Evolutionary conservation across 257 asterid genomes (phyloP), one percentile per base, ranked within the genome.

Genomic region (Cordia subcordata): DNA sequence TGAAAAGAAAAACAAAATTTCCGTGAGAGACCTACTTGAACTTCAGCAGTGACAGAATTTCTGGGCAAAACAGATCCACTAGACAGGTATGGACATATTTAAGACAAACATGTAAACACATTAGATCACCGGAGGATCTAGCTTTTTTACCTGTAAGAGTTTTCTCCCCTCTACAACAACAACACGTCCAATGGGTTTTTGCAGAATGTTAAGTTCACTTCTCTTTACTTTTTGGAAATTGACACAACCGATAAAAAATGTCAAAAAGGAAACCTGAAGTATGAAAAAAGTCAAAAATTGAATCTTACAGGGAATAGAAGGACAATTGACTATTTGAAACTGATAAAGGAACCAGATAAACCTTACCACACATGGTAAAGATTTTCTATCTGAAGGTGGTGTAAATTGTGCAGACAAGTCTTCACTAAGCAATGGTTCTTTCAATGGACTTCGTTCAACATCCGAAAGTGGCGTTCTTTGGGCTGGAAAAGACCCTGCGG

Each of bases 291-390:
- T 62, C 57, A 68, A 66, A 13, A 33, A 62, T 53, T 39, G 12
- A 42, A 42, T 3, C 4, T 10, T 2, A 3, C 47, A 42, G 15
- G 10, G 47, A 42, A 42, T 4, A 42, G 10, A 42, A 11, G 4
- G 4, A 42, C 2, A 8, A 27, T 27, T 27, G 4, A 27, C 35
- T 27, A 27, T 27, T 27, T 27, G 35, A 27, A 27, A 6, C 6
- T 27, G 6, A 27, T 19, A 10, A 5, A 15, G 21, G 5, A 1
- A 39, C 53, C 20, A 23, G 60, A 32, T 61, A 64, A 57, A 17
- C 47, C 90, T 78, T 64, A 87, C 95, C 93, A 80, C 80, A 69
- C 90, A 81, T 10, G 84, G 50, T 78, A 73, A 69, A 64, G 82
- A 60, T 73, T 80, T 84, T 64, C 79, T 64, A 61, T 74, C 71